phyloP scores from a whole-genome alignment of 2,329 filamentous ascomycete genomes.

The Paradendryphiella salina region DNA sequence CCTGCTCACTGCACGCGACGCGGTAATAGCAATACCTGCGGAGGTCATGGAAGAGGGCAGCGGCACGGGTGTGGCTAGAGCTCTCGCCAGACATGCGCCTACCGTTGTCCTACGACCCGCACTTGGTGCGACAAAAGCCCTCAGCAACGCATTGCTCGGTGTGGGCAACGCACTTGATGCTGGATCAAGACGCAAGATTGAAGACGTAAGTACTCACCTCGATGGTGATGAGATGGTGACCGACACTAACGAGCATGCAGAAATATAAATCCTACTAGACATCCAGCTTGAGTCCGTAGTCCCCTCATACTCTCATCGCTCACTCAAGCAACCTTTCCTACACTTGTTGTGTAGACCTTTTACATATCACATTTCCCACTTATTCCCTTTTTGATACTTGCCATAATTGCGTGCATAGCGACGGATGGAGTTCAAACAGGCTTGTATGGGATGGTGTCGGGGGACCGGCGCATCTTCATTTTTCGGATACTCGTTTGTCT shows the following conservation, averaged over 20 bases:
- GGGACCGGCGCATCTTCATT: too few relatives aligned
- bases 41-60: slow-evolving; percentile 86
- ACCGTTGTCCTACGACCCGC: slow-evolving; percentile 90
- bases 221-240: background rate
- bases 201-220: slow-evolving; percentile 71
- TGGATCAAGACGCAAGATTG: slow-evolving; percentile 74
- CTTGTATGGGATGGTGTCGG: background rate
- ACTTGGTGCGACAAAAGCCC: slow-evolving; percentile 84
- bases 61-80: slow-evolving; percentile 77
- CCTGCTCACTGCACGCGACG: slow-evolving; percentile 82
- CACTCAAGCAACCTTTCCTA: too few relatives aligned
- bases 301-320: background rate
- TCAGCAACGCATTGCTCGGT: slow-evolving; percentile 86
- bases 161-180: slow-evolving; percentile 91
- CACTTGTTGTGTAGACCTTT: background rate
- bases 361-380: background rate
- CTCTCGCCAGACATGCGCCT: slow-evolving; percentile 79
- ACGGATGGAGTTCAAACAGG: slow-evolving; percentile 8
- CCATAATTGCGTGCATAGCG: slow-evolving; percentile 10
- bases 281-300: too few relatives aligned
- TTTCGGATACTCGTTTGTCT: too few relatives aligned
- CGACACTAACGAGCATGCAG: background rate
- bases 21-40: slow-evolving; percentile 90
- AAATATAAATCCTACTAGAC: slow-evolving; percentile 17
- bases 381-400: background rate